Evolutionary conservation across 2,329 filamentous ascomycete species (phyloP).

Genomic region (Calcarisporium arbuscula): DNA sequence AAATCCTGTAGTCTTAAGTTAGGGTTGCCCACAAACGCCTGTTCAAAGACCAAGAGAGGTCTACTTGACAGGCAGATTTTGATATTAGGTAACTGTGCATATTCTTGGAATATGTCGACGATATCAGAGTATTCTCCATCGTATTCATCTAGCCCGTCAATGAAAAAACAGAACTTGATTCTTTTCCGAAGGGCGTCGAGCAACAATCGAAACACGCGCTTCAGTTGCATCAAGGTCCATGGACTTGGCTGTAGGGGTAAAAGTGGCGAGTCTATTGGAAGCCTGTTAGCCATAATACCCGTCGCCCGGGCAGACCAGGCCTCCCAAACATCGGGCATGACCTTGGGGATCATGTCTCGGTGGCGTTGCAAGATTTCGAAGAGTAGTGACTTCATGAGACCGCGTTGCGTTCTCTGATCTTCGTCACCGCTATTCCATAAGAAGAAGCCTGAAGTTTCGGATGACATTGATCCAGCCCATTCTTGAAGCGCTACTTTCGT

Average conservation of each 20-base stretch:
- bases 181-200: no score
- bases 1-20: no score
- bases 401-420: constrained; percentile 6
- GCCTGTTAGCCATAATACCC: no score
- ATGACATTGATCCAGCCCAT: not conserved
- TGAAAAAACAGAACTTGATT: constrained; percentile 15
- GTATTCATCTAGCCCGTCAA: constrained; percentile 15
- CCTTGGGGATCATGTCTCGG: constrained; percentile 3
- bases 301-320: constrained; percentile 1
- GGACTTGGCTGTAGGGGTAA: no score
- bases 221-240: constrained; percentile 2
- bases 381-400: constrained; percentile 8
- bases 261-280: no score
- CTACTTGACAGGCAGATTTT: constrained; percentile 14
- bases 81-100: no score
- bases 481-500: not conserved
- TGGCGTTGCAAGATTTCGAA: constrained; percentile 7
- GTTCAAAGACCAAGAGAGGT: constrained; percentile 8
- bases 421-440: constrained; percentile 2
- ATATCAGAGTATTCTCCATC: no score
- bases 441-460: constrained; percentile 5
- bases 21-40: no score
- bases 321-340: no score
- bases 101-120: no score
- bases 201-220: no score